A percentile compares a stretch with the other conserved stretches of the same genome.
Conservation (phyloP, 805 yeast species). For the Wickerhamiella kazuoi region DNA sequence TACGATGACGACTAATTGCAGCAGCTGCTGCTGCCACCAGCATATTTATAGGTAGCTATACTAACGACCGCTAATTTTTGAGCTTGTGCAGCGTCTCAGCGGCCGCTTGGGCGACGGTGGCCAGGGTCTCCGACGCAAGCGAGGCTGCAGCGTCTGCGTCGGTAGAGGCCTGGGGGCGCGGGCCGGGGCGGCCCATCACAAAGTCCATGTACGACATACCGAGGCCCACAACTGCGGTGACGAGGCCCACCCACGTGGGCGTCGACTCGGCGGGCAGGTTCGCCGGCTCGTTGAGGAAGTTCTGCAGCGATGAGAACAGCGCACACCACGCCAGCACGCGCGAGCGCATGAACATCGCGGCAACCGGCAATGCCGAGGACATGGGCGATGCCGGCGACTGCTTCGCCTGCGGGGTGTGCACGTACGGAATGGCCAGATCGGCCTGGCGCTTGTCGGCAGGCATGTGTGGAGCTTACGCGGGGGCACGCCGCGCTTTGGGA, state of each 20-base stretch:
- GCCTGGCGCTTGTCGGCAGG: conserved; percentile 13
- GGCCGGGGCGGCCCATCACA: conserved; percentile 15
- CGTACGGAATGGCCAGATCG: conserved; percentile 20
- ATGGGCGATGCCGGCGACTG: conserved; percentile 11
- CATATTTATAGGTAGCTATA: background rate
- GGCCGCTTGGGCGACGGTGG: background rate
- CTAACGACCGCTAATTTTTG: background rate
- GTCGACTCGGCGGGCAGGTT: conserved; percentile 11
- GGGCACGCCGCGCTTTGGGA: too few species aligned
- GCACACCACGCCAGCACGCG: conserved; percentile 23
- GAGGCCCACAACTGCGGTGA: conserved; percentile 20
- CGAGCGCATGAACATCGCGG: conserved; percentile 24
- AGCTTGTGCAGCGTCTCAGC: conserved; percentile 1
- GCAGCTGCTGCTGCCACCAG: too few species aligned
- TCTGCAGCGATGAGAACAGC: conserved; percentile 20
- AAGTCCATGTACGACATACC: conserved; percentile 21
- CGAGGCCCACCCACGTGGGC: conserved; percentile 18
- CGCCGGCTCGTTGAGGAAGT: conserved; percentile 19
- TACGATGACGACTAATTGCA: conserved; percentile 45
- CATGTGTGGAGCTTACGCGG: background rate
- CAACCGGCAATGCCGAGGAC: conserved; percentile 21
- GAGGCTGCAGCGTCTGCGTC: conserved; percentile 1
- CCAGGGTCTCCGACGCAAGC: conserved; percentile 4
- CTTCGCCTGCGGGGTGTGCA: conserved; percentile 13
- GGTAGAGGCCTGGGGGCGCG: conserved; percentile 1